phyloP scores from a whole-genome alignment of 2,329 filamentous ascomycete genomes.

The Byssoonygena ceratinophila region DNA sequence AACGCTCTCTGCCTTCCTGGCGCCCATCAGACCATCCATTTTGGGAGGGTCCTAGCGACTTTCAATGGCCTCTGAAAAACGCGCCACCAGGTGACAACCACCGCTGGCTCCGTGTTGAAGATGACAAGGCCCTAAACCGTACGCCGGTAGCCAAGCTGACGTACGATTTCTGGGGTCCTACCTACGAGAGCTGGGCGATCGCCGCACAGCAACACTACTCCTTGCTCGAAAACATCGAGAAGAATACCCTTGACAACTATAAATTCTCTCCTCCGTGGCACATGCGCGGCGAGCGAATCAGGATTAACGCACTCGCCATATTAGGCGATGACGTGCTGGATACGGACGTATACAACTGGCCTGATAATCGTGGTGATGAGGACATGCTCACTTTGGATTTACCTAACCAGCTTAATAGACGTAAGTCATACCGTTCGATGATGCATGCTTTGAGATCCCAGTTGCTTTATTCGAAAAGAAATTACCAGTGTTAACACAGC shows the following conservation, averaged over 20 bases:
- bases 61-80: conserved; percentile 9
- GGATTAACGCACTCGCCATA: conserved; percentile 8
- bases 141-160: conserved; percentile 6
- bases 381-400: conserved; percentile 8
- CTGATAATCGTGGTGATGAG: conserved; percentile 5
- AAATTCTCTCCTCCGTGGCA: conserved; percentile 10
- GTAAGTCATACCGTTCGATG: conserved; percentile 6
- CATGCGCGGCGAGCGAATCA: conserved; percentile 9
- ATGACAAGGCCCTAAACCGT: conserved; percentile 6
- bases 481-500: neutral
- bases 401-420: conserved; percentile 8
- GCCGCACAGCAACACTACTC: conserved; percentile 11
- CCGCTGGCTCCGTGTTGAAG: conserved; percentile 10
- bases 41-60: conserved; percentile 8
- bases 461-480: no score
- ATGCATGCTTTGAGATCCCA: no score
- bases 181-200: conserved; percentile 10
- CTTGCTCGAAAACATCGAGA: conserved; percentile 9
- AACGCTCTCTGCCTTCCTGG: conserved; percentile 6
- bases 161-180: conserved; percentile 8
- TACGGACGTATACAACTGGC: conserved; percentile 8
- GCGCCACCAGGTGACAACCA: conserved; percentile 5
- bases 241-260: conserved; percentile 8
- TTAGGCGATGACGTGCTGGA: conserved; percentile 7
- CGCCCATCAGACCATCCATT: conserved; percentile 13